Conservation (phyloP, 148 eudicot genomes). For the Camellia sinensis region DNA sequence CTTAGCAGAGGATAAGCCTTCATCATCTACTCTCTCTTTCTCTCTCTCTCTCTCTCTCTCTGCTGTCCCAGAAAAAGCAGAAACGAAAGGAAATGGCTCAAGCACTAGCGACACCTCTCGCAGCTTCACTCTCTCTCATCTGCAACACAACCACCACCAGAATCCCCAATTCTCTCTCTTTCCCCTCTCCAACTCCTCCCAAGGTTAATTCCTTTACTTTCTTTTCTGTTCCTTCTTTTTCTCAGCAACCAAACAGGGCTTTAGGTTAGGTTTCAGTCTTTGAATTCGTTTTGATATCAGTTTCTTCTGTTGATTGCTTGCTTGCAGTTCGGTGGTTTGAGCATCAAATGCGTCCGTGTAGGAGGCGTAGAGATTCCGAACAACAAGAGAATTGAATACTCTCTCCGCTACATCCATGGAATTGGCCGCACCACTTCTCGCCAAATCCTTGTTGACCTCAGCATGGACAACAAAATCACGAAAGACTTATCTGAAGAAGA, state of each 20-base stretch:
- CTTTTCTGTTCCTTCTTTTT: background rate
- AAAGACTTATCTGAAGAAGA: conserved; percentile 58
- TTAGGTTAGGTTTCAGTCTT: background rate
- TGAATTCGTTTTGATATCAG: background rate
- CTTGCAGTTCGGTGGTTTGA: conserved; percentile 31
- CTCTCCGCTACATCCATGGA: conserved; percentile 63
- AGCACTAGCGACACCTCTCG: conserved; percentile 17
- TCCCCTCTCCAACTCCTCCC: conserved; percentile 32
- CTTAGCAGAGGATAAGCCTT: too few species aligned
- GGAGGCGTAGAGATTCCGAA: conserved; percentile 69
- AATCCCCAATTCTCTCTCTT: conserved; percentile 25
- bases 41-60: background rate
- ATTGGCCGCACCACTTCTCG: conserved; percentile 50
- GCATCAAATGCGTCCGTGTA: conserved; percentile 56
- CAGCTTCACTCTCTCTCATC: conserved; percentile 20
- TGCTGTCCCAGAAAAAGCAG: background rate
- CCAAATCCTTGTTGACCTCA: conserved; percentile 51
- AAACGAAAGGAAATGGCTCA: conserved; percentile 15
- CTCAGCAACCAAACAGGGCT: conserved; percentile 3
- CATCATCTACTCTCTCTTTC: too few species aligned
- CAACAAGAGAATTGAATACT: conserved; percentile 52
- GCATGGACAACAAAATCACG: conserved; percentile 54
- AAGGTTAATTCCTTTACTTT: conserved; percentile 25
- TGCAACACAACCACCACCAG: conserved; percentile 9
- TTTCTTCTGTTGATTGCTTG: background rate